These are phyloP conservation scores for Curvularia verruculosa DNA, from an alignment of 2,329 filamentous ascomycete genomes.

Conservation along the genomic window DNA sequence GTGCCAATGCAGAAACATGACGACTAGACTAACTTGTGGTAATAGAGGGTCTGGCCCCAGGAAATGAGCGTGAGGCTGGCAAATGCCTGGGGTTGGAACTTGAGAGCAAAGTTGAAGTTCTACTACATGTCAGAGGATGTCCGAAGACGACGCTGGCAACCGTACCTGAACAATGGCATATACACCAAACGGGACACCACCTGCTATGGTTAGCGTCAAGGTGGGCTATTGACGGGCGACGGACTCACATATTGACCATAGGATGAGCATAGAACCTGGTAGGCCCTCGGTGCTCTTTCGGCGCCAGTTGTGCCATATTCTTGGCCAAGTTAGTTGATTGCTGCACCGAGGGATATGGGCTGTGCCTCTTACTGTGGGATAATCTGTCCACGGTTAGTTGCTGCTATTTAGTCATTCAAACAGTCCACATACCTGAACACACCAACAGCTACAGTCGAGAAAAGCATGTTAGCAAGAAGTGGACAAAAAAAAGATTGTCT, in stretches of 20 bases:
- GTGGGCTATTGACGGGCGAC: background rate
- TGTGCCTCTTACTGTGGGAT: constrained; percentile 45
- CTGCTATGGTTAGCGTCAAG: constrained; percentile 21
- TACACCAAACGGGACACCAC: constrained; percentile 57
- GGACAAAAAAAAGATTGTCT: background rate
- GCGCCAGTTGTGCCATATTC: constrained; percentile 67
- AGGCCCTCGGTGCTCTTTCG: constrained; percentile 67
- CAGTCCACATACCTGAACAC: constrained; percentile 45
- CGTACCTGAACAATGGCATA: constrained; percentile 59
- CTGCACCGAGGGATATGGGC: background rate
- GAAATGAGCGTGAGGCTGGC: constrained; percentile 56
- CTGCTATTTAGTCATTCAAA: background rate
- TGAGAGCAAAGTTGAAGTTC: constrained; percentile 28
- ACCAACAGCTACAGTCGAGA: constrained; percentile 46
- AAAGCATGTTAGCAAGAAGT: constrained; percentile 23
- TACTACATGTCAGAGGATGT: constrained; percentile 28
- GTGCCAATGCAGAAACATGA: background rate
- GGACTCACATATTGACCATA: constrained; percentile 63
- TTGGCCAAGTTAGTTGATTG: constrained; percentile 23
- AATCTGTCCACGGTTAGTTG: constrained; percentile 33
- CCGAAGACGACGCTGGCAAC: background rate
- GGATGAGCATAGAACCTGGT: constrained; percentile 65
- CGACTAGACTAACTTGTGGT: constrained; percentile 51
- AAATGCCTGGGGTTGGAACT: constrained; percentile 61
- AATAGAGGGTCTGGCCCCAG: constrained; percentile 61